Evolutionary conservation across 495 filamentous ascomycete genomes (phyloP).

Genomic region (Penicillium egyptiacum): DNA sequence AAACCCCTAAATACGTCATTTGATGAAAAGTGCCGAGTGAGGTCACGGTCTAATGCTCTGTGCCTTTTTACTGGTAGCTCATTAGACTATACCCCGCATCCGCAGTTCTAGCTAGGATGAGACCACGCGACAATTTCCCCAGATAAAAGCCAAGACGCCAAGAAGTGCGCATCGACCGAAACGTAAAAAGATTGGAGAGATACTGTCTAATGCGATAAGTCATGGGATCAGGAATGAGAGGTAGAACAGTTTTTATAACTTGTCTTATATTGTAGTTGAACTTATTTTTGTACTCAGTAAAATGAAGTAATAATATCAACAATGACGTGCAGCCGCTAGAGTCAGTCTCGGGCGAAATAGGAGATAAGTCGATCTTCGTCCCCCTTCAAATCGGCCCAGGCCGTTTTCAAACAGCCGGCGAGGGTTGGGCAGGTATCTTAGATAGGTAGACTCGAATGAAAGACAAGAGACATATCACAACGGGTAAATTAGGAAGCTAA

Average conservation of each 20-base stretch:
- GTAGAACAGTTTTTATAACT: too few species aligned
- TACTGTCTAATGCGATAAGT: constrained; percentile 8
- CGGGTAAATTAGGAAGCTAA: constrained; percentile 31
- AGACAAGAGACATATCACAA: constrained; percentile 19
- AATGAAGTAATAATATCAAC: constrained; percentile 1
- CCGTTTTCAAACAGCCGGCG: constrained; percentile 19
- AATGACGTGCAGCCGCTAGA: constrained; percentile 22
- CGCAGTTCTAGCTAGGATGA: constrained; percentile 1
- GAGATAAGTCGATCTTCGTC: constrained; percentile 20
- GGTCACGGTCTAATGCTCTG: neutral
- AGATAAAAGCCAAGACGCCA: constrained; percentile 29
- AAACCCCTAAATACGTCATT: neutral
- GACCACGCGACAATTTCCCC: constrained; percentile 35
- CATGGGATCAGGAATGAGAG: constrained; percentile 2
- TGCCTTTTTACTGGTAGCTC: neutral
- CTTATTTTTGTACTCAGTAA: neutral
- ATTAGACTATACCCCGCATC: constrained; percentile 28
- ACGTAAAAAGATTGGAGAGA: neutral
- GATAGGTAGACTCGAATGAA: constrained; percentile 19
- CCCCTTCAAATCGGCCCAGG: constrained; percentile 22
- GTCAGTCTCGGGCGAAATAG: constrained; percentile 29
- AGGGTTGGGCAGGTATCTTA: constrained; percentile 17
- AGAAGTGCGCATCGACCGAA: constrained; percentile 6
- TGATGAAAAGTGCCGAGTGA: neutral
- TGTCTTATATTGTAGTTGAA: neutral